Evolutionary conservation across 2,329 filamentous ascomycete genomes (phyloP).

Genomic region (Leptoxyphium fumago): DNA sequence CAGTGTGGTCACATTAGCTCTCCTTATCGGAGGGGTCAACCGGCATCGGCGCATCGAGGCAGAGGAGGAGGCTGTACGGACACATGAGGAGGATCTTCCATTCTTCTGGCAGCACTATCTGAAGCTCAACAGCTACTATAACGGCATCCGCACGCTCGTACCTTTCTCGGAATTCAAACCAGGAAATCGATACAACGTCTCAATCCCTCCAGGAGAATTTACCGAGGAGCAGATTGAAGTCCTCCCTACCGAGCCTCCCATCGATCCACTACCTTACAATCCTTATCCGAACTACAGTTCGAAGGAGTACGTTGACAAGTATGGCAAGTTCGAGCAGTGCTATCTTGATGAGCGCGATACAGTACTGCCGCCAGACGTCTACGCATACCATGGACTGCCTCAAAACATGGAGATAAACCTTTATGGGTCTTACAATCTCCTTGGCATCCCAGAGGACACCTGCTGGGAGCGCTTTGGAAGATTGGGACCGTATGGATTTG

Average conservation of each 20-base stretch:
- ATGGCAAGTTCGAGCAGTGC: slow-evolving; percentile 43
- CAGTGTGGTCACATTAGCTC: slow-evolving; percentile 23
- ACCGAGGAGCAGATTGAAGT: slow-evolving; percentile 9
- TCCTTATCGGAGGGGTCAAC: slow-evolving; percentile 29
- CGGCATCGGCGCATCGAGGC: slow-evolving; percentile 12
- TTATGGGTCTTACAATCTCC: slow-evolving; percentile 33
- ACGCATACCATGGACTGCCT: slow-evolving; percentile 44
- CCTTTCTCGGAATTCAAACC: slow-evolving; percentile 26
- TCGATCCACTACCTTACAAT: slow-evolving; percentile 27
- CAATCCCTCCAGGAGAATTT: slow-evolving; percentile 18
- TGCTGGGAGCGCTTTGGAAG: slow-evolving; percentile 39
- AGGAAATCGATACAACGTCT: slow-evolving; percentile 31
- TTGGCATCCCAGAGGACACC: slow-evolving; percentile 32
- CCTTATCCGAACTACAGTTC: slow-evolving; percentile 32
- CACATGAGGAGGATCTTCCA: slow-evolving; percentile 19
- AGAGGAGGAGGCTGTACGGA: slow-evolving; percentile 8
- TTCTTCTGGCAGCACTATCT: slow-evolving; percentile 33
- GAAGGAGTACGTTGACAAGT: slow-evolving; percentile 30
- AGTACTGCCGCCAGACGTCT: slow-evolving; percentile 45
- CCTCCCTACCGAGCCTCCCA: slow-evolving; percentile 14
- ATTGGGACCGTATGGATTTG: slow-evolving; percentile 36
- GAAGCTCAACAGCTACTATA: slow-evolving; percentile 32
- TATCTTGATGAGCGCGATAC: slow-evolving; percentile 47
- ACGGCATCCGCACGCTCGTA: slow-evolving; percentile 33
- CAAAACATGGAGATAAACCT: slow-evolving; percentile 33